Evolutionary conservation across 192 early-diverging fungal genomes (phyloP), one percentile per base, ranked within the genome.

Genomic region (Powellomyces hirtus): DNA sequence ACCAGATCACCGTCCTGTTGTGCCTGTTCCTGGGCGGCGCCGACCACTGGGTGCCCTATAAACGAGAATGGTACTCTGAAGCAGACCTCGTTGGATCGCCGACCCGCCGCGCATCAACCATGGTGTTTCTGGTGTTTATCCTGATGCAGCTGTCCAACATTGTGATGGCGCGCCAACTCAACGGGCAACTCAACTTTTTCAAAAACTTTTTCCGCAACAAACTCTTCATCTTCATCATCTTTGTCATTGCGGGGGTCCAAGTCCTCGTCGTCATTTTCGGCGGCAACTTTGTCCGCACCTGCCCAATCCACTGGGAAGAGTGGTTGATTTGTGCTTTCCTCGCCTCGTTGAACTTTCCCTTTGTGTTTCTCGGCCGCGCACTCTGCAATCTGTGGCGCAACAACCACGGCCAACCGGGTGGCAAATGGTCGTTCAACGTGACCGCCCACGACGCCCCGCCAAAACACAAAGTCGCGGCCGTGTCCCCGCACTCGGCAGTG

Each of bases 131-230:
- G n/a, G 69, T 80, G 4, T 86, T 86, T 52, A 81, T 86, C 51
- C 61, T 86, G 7, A 74, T 84, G 58, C 85, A 86, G 55, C 37
- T 79, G 20, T 50, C 74, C 38, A 86, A 86, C 71, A 66, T 77
- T n/a, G 63, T 81, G 36, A 74, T 75, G 58, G 73, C 85, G 8
- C 72, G 85, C 2, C 79, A 82, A 49, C 74, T 86, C 24, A 81
- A 84, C 38, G 79, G 74, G 34, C 82, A 86, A 68, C 66, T 86
- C 52, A 84, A 86, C 75, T 14, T 77, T 20, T 86, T 86, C 64
- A 49, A 49, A 18, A 61, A 72, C 7, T 75, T 85, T 37, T 74
- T 79, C 42, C 64, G 74, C 16, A 86, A 86, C 66, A 63, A 74
- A 36, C 36, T 76, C 10, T 86, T 86, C 49, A n/a, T 81, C 45